Evolutionary conservation across 169 alveolate species (phyloP), one percentile per base, ranked within the genome.

Genomic region (Theileria sp.): DNA sequence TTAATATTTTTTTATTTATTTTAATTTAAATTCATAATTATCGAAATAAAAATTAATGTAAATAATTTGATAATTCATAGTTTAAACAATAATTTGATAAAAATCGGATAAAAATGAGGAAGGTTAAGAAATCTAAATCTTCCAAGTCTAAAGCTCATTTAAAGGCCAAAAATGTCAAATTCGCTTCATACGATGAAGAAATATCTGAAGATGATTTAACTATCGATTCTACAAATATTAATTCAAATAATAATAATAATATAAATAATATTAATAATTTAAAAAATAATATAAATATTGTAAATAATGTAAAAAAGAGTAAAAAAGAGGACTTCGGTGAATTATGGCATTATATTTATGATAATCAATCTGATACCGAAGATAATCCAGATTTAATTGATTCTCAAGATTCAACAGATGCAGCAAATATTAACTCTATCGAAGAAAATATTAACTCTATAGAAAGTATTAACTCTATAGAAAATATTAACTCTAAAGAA

Each of bases 151-250:
- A 19, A 26, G 17, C 19, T 44, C 54, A 44, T 8, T 44, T 15
- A 44, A 76, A 28, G 80, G 80, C 50, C 23, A 49, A 49, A 23
- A 32, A 44, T 44, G 54, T 8, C 17, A 44, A 54, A 36, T 75
- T 54, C 79, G 13, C 36, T 1, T 2, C 32, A 1, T 56, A 23
- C n/a, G 88, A 82, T 51, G 88, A 82, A 51, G 88, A 82, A 49
- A 82, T 82, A 34, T 76, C 88, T 3, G 88, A 82, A 50, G 86
- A 75, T 44, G 88, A 76, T 6, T 75, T 69, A 17, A 50, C 64
- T n/a, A 50, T 49, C 72, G 88, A 70, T 28, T 54, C n/a, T 13
- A 44, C 69, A 44, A 4, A 2, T 44, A 44, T 10, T 61, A 61
- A 61, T 28, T 4, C 12, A n/a, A n/a, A n/a, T n/a, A n/a, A n/a